A percentile compares a stretch with the other conserved stretches of the same genome.
Evolutionary conservation across 257 asterid genomes (phyloP).

Genomic region (Catharanthus roseus): DNA sequence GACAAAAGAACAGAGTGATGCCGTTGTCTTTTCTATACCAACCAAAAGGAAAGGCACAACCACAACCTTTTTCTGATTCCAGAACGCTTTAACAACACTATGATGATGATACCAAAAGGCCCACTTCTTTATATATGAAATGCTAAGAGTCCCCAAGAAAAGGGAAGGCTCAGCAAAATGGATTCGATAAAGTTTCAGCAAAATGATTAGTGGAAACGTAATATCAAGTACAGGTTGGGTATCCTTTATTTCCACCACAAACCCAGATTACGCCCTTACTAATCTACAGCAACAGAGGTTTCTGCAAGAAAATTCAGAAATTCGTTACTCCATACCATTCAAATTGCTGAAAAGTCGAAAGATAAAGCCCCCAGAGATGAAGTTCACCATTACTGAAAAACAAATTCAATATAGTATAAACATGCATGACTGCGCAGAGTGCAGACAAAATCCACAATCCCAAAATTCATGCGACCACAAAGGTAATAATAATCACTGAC

Average conservation of each 20-base stretch:
- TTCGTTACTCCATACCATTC: neutral
- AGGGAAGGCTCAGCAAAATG: neutral
- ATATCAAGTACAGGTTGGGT: neutral
- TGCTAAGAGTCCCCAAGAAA: neutral
- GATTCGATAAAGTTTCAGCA: neutral
- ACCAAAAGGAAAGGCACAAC: neutral
- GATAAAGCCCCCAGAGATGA: neutral
- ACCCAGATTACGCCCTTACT: neutral
- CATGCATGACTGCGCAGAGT: neutral
- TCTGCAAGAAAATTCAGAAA: conserved; percentile 2
- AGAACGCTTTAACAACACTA: neutral
- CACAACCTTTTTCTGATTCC: neutral
- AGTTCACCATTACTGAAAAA: neutral
- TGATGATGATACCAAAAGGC: neutral
- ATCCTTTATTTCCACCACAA: neutral
- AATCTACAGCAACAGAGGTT: neutral
- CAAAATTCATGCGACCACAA: neutral
- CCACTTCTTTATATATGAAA: neutral
- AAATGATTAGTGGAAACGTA: neutral
- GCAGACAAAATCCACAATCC: neutral
- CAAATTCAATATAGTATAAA: neutral
- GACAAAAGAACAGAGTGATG: neutral
- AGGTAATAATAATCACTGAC: neutral
- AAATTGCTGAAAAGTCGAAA: neutral
- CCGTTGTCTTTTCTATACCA: neutral